Percentiles rank a stretch among this genome's conserved stretches.
Evolutionary conservation across 305 asterid species (phyloP).

Genomic region (Fraxinus nigra): DNA sequence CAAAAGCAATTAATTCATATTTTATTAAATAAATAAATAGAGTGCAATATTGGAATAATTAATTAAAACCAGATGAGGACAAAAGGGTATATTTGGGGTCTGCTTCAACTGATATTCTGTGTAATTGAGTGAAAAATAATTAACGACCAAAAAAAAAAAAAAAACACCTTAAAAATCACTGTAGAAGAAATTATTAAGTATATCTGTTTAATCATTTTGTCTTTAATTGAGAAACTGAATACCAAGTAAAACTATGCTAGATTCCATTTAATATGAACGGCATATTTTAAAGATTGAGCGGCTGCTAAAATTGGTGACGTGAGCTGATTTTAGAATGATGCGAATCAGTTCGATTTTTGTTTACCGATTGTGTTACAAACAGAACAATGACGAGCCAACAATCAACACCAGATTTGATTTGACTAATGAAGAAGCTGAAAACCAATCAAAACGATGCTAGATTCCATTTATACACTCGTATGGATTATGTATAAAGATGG

Average conservation of each 20-base stretch:
- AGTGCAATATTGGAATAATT: not conserved
- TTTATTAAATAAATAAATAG: not conserved
- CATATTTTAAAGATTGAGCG: too few species aligned
- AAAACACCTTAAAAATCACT: not conserved
- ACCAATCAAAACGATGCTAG: not conserved
- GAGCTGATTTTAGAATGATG: not conserved
- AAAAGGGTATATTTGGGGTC: not conserved
- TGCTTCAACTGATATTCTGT: not conserved
- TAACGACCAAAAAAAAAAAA: not conserved
- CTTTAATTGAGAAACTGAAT: not conserved
- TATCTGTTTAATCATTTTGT: not conserved
- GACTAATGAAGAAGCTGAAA: not conserved
- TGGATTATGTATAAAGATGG: not conserved
- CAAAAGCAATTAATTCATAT: not conserved
- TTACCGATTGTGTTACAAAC: not conserved
- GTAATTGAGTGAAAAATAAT: not conserved
- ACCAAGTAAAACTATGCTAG: not conserved
- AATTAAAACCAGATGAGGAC: not conserved
- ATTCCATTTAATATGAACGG: not conserved
- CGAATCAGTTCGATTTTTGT: not conserved
- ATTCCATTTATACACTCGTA: not conserved
- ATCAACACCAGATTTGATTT: not conserved
- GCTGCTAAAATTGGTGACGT: not conserved
- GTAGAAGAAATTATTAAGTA: not conserved
- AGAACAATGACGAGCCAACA: not conserved